Conservation (phyloP, 805 yeast genomes). For the Tetrapisispora iriomotensis region DNA sequence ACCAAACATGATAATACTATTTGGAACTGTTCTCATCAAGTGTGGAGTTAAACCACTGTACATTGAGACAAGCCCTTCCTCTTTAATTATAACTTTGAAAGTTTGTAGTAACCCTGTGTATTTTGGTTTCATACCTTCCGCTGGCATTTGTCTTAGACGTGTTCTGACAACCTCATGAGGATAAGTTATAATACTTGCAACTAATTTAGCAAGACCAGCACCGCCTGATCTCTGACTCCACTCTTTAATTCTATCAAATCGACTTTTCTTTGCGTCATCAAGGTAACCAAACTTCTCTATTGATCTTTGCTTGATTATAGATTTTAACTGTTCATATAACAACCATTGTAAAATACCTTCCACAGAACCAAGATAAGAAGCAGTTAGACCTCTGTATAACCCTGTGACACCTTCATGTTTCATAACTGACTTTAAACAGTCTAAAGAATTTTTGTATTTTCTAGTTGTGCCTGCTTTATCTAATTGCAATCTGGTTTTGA, state of each 20-base stretch:
- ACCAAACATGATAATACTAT: conserved; percentile 97
- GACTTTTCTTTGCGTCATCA: conserved; percentile 28
- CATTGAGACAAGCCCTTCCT: conserved; percentile 88
- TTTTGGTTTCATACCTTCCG: conserved; percentile 67
- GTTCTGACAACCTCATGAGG: conserved; percentile 98
- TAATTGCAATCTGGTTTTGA: conserved; percentile 87
- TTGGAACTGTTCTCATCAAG: conserved; percentile 91
- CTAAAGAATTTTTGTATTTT: conserved; percentile 73
- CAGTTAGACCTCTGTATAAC: conserved; percentile 83
- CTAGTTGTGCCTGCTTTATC: conserved; percentile 61
- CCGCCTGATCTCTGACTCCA: conserved; percentile 97
- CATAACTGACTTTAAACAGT: conserved; percentile 63
- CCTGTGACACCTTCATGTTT: conserved; percentile 71
- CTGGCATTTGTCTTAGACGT: conserved; percentile 89
- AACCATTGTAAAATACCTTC: conserved; percentile 97
- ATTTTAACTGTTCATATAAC: conserved; percentile 88
- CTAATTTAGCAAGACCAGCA: conserved; percentile 91
- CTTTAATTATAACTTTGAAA: conserved; percentile 73
- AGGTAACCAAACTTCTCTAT: conserved; percentile 30
- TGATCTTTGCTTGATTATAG: conserved; percentile 47
- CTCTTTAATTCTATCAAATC: conserved; percentile 59
- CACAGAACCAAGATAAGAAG: conserved; percentile 85
- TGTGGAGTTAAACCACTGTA: conserved; percentile 98
- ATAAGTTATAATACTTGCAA: conserved; percentile 86
- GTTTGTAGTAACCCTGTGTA: conserved; percentile 86